A percentile compares a stretch with the other conserved stretches of the same genome.
Conservation (phyloP, 768 basidiomycete species). For the Phanerochaete sordida region DNA sequence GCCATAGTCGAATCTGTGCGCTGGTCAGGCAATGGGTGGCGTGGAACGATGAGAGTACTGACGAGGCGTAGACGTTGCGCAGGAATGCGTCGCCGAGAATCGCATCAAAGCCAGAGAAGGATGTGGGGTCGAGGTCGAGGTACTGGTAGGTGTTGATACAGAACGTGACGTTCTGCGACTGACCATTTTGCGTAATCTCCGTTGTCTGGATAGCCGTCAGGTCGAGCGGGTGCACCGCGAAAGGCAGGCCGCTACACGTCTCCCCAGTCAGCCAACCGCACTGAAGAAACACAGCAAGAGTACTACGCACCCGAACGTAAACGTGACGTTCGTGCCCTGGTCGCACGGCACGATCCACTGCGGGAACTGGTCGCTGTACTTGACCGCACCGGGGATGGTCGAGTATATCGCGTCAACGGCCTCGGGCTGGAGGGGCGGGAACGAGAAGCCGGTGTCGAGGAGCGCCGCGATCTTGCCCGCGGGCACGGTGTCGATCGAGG, state of each 20-base stretch:
- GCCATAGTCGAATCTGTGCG: slow-evolving; percentile 21
- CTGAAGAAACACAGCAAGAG: neutral
- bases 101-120: slow-evolving; percentile 22
- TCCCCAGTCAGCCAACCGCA: neutral
- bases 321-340: slow-evolving; percentile 22
- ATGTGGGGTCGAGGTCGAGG: slow-evolving; percentile 10
- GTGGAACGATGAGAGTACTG: slow-evolving; percentile 3
- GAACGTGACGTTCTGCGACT: slow-evolving; percentile 13
- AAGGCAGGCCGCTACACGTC: slow-evolving; percentile 6
- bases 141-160: slow-evolving; percentile 28
- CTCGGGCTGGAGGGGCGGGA: slow-evolving; percentile 20
- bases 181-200: neutral
- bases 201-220: slow-evolving; percentile 14
- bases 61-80: slow-evolving; percentile 32
- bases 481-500: slow-evolving; percentile 12
- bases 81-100: slow-evolving; percentile 33
- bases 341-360: slow-evolving; percentile 28
- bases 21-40: neutral
- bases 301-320: slow-evolving; percentile 25
- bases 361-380: slow-evolving; percentile 14
- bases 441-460: slow-evolving; percentile 27
- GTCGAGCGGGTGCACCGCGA: slow-evolving; percentile 32
- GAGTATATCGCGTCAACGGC: slow-evolving; percentile 28
- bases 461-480: slow-evolving; percentile 19
- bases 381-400: slow-evolving; percentile 26